These are phyloP conservation scores for Saccharomycopsis oosterbeekiorum DNA, from an alignment of 805 yeast species.

Conservation along the genomic window DNA sequence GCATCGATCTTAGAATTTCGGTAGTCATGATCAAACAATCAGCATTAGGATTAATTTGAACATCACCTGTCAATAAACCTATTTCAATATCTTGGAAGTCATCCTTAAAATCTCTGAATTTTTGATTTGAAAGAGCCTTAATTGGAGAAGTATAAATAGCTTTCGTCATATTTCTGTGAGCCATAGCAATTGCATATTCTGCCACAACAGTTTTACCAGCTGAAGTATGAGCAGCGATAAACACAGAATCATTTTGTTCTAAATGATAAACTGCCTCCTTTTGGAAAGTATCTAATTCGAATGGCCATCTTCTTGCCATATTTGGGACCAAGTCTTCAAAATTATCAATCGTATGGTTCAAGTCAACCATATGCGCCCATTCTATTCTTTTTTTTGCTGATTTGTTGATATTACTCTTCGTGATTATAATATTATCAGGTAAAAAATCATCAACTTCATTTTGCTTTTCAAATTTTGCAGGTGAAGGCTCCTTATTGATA, in stretches of 20 bases:
- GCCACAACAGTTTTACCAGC: conserved; percentile 99
- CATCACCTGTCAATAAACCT: conserved; percentile 95
- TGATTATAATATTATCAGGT: conserved; percentile 42
- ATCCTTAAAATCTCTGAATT: conserved; percentile 78
- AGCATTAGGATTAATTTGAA: conserved; percentile 94
- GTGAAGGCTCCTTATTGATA: neutral
- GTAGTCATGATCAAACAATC: conserved; percentile 96
- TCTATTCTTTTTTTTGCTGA: conserved; percentile 35
- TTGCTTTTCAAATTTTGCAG: neutral
- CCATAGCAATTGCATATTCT: conserved; percentile 96
- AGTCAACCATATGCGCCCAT: conserved; percentile 95
- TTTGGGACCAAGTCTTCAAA: conserved; percentile 84
- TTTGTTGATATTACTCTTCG: conserved; percentile 27
- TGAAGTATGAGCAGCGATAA: conserved; percentile 97
- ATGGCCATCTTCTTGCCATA: conserved; percentile 92
- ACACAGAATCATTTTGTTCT: conserved; percentile 97
- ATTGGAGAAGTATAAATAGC: conserved; percentile 95
- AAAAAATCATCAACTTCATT: conserved; percentile 35
- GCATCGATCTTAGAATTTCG: conserved; percentile 89
- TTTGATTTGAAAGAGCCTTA: conserved; percentile 83
- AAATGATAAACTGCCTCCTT: conserved; percentile 94
- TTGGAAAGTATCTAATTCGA: conserved; percentile 88
- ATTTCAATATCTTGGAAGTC: conserved; percentile 76
- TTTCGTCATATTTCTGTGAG: conserved; percentile 90
- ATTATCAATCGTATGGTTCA: conserved; percentile 73